Percentiles rank a stretch among this genome's conserved stretches.
phyloP scores from a whole-genome alignment of 176 grass and related monocot species.

The Oryza meridionalis region DNA sequence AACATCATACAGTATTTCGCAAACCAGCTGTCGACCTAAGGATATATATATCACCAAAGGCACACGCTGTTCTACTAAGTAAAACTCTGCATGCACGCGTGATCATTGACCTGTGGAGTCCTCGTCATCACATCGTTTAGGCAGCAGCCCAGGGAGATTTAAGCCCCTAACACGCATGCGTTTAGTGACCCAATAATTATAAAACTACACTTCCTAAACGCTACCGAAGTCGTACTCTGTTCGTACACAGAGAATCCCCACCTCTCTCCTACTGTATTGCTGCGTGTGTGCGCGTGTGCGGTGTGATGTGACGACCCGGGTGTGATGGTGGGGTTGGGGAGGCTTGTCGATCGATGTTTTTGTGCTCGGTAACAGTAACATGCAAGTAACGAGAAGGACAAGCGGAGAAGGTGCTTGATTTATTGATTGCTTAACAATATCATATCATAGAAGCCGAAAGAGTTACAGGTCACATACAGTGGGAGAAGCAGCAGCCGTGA shows the following conservation, averaged over 20 bases:
- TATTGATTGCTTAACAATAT: no score
- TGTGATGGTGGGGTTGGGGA: constrained; percentile 40
- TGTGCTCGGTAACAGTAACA: background rate
- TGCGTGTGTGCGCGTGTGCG: background rate
- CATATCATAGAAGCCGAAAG: constrained; percentile 27
- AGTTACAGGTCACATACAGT: background rate
- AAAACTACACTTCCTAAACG: background rate
- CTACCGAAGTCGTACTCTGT: background rate
- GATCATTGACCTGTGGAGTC: background rate
- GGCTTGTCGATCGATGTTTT: background rate
- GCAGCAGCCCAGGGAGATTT: background rate
- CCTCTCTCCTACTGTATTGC: constrained; percentile 1
- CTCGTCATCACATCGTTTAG: background rate
- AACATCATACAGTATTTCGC: background rate
- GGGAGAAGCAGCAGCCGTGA: background rate
- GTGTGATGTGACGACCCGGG: constrained; percentile 43
- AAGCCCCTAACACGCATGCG: background rate
- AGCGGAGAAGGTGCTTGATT: background rate
- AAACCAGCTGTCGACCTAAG: background rate
- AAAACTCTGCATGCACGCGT: background rate
- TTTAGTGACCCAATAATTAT: background rate
- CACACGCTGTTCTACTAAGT: background rate
- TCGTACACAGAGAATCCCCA: constrained; percentile 8
- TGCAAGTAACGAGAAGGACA: background rate
- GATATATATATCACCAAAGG: background rate